Conservation (phyloP, 371 early-diverging fungal species). For the Lichtheimia corymbifera region DNA sequence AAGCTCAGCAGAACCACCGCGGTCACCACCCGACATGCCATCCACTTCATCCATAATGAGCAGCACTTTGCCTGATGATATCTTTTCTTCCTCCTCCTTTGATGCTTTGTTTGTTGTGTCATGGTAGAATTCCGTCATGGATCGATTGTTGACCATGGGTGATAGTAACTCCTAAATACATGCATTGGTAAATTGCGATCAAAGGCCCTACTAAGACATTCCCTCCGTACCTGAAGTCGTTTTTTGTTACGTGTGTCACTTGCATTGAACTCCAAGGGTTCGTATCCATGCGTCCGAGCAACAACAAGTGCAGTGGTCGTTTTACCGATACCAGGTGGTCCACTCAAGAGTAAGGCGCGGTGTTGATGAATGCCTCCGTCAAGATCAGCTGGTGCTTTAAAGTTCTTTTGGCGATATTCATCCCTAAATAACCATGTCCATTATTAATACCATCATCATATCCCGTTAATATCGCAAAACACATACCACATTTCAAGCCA, state of each 20-base stretch:
- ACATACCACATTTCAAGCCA: slow-evolving; percentile 80
- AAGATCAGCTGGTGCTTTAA: slow-evolving; percentile 6
- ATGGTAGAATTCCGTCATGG: slow-evolving; percentile 70
- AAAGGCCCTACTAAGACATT: neutral
- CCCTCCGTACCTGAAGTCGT: slow-evolving; percentile 65
- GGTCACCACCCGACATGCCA: slow-evolving; percentile 99
- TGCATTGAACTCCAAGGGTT: slow-evolving; percentile 98
- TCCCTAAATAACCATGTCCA: slow-evolving; percentile 16
- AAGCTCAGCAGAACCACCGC: slow-evolving; percentile 96
- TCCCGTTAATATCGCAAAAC: neutral
- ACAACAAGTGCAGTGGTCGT: slow-evolving; percentile 96
- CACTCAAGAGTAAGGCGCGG: slow-evolving; percentile 90
- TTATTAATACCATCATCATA: neutral
- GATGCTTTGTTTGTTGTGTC: neutral
- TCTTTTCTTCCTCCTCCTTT: slow-evolving; percentile 11
- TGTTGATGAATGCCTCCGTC: slow-evolving; percentile 24
- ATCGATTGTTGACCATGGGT: slow-evolving; percentile 64
- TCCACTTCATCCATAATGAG: slow-evolving; percentile 99
- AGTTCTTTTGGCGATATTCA: slow-evolving; percentile 25
- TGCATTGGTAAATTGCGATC: no score
- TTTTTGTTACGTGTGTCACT: slow-evolving; percentile 97
- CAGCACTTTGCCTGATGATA: slow-evolving; percentile 56
- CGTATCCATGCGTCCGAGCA: slow-evolving; percentile 77
- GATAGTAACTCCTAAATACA: slow-evolving; percentile 22
- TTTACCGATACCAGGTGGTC: slow-evolving; percentile 99